Conservation (phyloP, 2,329 filamentous ascomycete genomes). For the Fusarium illudens region DNA sequence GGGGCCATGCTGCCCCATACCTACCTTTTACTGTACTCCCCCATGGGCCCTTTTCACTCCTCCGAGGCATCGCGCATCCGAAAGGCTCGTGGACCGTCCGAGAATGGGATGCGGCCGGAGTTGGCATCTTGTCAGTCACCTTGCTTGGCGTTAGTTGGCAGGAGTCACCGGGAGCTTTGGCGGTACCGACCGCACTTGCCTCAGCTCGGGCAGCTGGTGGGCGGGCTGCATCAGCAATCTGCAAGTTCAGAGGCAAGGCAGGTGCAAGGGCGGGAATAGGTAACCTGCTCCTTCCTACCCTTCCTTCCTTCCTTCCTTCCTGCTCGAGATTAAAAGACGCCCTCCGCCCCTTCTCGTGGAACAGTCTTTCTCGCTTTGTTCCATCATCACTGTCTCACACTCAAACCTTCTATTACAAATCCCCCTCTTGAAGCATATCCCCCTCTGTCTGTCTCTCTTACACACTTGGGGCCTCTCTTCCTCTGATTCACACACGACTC, state of each 20-base stretch:
- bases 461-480: background rate
- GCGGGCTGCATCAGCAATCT: background rate
- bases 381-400: constrained; percentile 35
- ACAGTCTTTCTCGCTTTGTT: constrained; percentile 30
- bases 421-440: background rate
- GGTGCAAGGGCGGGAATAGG: background rate
- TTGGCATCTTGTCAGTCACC: constrained; percentile 14
- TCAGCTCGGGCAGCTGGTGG: too few relatives aligned
- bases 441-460: background rate
- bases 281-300: background rate
- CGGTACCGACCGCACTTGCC: background rate
- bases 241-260: background rate
- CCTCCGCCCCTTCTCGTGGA: constrained; percentile 34
- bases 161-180: background rate
- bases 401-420: constrained; percentile 3
- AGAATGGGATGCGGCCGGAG: constrained; percentile 21
- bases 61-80: constrained; percentile 20
- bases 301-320: constrained; percentile 7
- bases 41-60: constrained; percentile 25
- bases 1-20: constrained; percentile 23
- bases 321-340: constrained; percentile 40
- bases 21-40: constrained; percentile 29
- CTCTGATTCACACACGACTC: background rate
- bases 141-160: constrained; percentile 3
- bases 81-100: constrained; percentile 26